Conservation (phyloP, 2,329 filamentous ascomycete genomes). For the Bisporella sp. region DNA sequence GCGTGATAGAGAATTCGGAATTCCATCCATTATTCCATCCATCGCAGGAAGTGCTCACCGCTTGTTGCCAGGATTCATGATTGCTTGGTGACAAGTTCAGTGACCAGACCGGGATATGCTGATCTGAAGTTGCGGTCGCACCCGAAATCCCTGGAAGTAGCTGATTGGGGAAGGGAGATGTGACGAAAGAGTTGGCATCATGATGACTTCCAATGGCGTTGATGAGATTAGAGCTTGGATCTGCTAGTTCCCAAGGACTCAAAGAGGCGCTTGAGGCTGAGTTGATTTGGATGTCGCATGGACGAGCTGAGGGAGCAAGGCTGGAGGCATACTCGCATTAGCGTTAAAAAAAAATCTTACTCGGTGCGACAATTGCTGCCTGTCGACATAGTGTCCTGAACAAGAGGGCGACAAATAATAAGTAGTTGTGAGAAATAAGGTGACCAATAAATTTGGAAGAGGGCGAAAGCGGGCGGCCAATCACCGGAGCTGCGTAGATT, state of each 20-base stretch:
- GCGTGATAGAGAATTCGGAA: no score
- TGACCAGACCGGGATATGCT: not conserved
- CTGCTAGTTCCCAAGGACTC: not conserved
- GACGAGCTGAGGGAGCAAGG: no score
- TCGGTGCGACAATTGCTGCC: conserved; percentile 1
- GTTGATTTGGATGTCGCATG: no score
- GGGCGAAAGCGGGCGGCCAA: conserved; percentile 2
- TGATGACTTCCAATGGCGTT: not conserved
- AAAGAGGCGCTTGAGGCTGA: not conserved
- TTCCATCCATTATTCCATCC: no score
- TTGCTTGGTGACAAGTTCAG: no score
- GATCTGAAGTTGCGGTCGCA: conserved; percentile 4
- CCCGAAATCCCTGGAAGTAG: not conserved
- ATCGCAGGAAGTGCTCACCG: no score
- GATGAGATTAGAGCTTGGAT: not conserved
- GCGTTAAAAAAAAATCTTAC: conserved; percentile 13
- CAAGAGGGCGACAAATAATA: conserved; percentile 1
- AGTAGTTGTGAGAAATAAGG: not conserved
- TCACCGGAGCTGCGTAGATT: not conserved
- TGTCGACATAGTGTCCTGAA: conserved; percentile 3
- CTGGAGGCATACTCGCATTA: conserved; percentile 13
- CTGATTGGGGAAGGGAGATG: conserved; percentile 2
- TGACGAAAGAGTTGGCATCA: not conserved
- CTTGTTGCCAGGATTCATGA: no score
- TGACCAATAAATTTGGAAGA: conserved; percentile 1